Percentiles rank a stretch among this genome's conserved stretches.
Conservation (phyloP, 106 monocot genomes). For the Hemerocallis citrina region DNA sequence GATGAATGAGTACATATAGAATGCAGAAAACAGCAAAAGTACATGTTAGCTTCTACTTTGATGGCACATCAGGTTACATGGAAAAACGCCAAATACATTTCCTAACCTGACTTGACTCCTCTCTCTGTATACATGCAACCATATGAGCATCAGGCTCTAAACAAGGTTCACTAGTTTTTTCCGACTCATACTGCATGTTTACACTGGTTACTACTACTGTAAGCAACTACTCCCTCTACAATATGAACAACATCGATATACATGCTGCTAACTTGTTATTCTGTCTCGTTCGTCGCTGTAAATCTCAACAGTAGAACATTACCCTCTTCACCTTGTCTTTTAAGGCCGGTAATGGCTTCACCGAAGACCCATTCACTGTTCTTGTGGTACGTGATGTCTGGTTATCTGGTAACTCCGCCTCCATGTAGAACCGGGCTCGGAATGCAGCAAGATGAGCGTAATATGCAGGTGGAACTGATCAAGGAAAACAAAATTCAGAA, state of each 20-base stretch:
- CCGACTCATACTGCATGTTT: too few species aligned
- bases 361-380: slow-evolving; percentile 17
- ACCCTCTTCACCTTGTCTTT: slow-evolving; percentile 84
- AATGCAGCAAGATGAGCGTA: slow-evolving; percentile 70
- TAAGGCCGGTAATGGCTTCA: slow-evolving; percentile 39
- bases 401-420: slow-evolving; percentile 36
- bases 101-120: too few species aligned
- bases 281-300: background rate
- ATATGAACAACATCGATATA: slow-evolving; percentile 16
- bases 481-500: background rate
- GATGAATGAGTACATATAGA: too few species aligned
- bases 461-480: slow-evolving; percentile 60
- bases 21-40: too few species aligned
- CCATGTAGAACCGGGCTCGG: slow-evolving; percentile 57
- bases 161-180: too few species aligned
- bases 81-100: too few species aligned
- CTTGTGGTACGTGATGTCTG: slow-evolving; percentile 13
- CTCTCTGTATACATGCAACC: too few species aligned
- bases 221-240: slow-evolving; percentile 9
- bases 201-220: too few species aligned
- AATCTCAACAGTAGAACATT: slow-evolving; percentile 48
- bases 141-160: too few species aligned
- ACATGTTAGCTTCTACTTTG: too few species aligned
- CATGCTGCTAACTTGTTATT: background rate
- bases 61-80: too few species aligned